phyloP scores from a whole-genome alignment of 2,329 filamentous ascomycete genomes.

The Sphaceloma murrayae region DNA sequence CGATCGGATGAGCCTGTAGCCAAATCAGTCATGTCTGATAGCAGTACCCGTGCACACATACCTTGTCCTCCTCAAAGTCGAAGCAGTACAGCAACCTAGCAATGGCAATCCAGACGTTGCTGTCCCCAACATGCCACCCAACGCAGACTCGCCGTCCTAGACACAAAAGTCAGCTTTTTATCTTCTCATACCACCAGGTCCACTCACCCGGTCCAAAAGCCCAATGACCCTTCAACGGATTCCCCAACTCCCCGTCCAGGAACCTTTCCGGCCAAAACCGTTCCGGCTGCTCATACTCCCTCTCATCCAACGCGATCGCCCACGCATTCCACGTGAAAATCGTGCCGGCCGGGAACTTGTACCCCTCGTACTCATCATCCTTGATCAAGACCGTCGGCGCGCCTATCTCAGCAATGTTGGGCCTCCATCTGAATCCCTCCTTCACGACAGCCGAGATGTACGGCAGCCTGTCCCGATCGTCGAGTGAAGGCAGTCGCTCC shows the following conservation, averaged over 20 bases:
- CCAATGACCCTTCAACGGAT: conserved; percentile 14
- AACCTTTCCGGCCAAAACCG: conserved; percentile 24
- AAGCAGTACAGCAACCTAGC: conserved; percentile 14
- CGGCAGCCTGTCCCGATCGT: conserved; percentile 26
- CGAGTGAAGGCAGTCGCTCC: conserved; percentile 24
- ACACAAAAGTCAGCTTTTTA: neutral
- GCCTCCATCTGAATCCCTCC: conserved; percentile 30
- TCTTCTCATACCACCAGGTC: neutral
- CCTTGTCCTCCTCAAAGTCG: conserved; percentile 14
- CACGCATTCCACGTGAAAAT: conserved; percentile 18
- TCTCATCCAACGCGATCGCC: conserved; percentile 20
- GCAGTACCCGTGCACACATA: neutral
- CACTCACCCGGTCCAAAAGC: conserved; percentile 12
- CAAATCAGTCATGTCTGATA: neutral
- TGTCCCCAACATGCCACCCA: conserved; percentile 12
- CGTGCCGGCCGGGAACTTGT: conserved; percentile 18
- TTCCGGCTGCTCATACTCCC: conserved; percentile 21
- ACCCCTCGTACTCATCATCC: conserved; percentile 35
- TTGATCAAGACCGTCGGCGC: conserved; percentile 35
- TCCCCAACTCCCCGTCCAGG: conserved; percentile 17
- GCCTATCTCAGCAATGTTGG: conserved; percentile 23
- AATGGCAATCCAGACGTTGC: conserved; percentile 13
- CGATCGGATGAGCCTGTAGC: conserved; percentile 5
- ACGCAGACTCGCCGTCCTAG: conserved; percentile 10
- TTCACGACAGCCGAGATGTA: conserved; percentile 29